Evolutionary conservation across 352 stramenopile species (phyloP), one percentile per base, ranked within the genome.

Genomic region (Globisporangium irregulare): DNA sequence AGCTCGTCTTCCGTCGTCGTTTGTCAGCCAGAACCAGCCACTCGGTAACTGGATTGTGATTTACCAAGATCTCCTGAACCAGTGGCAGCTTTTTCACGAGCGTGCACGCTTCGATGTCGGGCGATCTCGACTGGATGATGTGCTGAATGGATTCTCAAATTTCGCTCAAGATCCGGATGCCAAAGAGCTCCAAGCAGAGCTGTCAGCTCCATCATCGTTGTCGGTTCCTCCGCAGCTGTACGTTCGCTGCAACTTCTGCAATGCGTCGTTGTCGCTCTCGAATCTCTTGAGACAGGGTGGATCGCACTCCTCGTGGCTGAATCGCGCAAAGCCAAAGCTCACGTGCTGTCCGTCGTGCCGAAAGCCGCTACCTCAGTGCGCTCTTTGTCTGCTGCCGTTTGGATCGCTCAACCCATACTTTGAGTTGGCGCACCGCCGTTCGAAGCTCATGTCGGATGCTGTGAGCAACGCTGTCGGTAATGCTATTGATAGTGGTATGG

Each of bases 321-420:
- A 86, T 69, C 92, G 87, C 76, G 96, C 82, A 67, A 97, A 87
- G 74, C 97, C 71, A 15, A 98, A 86, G 81, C 84, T 86, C 78
- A 96, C 78, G 83, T 97, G 84, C 88, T 97, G 84, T 62, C 86
- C 89, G 38, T 94, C 90, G 43, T 98, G 95, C 66, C 90, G 93
- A 63, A 98, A 98, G 69, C 95, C 95, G 12, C 68, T 98, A 1
- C 94, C 94, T 9, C 82, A 97, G 68, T 98, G 95, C 64, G 90
- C 93, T 3, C 80, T 98, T 46, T 98, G 95, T 72, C 77, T 98
- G 64, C 77, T 98, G 15, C 90, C 91, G 5, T 89, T 98, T 57
- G 95, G 94, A n/a, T 93, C 87, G 20, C 69, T 98, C 20, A 98
- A 98, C 74, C 95, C 95, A 18, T 98, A 98, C 78, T 93, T 98